These are phyloP conservation scores for Glebionis coronaria DNA, from an alignment of 129 eudicot species.

Conservation along the genomic window DNA sequence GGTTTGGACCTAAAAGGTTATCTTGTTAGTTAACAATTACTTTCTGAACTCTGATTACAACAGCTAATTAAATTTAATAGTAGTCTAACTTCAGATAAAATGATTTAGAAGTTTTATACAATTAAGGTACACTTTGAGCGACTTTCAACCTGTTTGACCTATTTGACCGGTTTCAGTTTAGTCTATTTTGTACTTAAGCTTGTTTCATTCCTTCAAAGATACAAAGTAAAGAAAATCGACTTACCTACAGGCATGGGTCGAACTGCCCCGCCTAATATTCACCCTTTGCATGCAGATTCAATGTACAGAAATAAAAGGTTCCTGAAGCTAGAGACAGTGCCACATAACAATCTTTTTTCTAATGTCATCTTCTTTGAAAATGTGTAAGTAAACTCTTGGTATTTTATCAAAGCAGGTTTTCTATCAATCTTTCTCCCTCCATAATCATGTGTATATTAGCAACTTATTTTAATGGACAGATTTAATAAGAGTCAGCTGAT, in stretches of 20 bases:
- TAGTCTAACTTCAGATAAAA: not conserved
- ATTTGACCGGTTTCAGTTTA: not conserved
- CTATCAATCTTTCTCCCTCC: not conserved
- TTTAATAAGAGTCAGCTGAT: constrained; percentile 8
- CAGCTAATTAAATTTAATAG: not conserved
- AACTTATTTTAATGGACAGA: not conserved
- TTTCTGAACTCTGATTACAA: not conserved
- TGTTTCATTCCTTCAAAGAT: not conserved
- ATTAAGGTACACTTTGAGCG: not conserved
- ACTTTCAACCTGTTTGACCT: not conserved
- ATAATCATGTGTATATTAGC: not conserved
- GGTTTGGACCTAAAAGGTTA: not conserved
- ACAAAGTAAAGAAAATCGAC: not conserved
- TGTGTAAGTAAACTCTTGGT: constrained; percentile 48
- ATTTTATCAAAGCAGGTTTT: constrained; percentile 75
- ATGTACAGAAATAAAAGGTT: constrained; percentile 39
- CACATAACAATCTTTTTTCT: constrained; percentile 47
- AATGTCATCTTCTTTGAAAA: constrained; percentile 39
- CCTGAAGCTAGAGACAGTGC: constrained; percentile 25
- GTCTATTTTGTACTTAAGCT: not conserved
- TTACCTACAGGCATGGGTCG: not conserved
- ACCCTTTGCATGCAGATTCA: constrained; percentile 50
- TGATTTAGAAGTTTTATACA: constrained; percentile 4
- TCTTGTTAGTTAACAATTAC: not conserved
- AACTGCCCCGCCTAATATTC: not conserved